phyloP scores from a whole-genome alignment of 345 rosid genomes.

The Kernera saxatilis region DNA sequence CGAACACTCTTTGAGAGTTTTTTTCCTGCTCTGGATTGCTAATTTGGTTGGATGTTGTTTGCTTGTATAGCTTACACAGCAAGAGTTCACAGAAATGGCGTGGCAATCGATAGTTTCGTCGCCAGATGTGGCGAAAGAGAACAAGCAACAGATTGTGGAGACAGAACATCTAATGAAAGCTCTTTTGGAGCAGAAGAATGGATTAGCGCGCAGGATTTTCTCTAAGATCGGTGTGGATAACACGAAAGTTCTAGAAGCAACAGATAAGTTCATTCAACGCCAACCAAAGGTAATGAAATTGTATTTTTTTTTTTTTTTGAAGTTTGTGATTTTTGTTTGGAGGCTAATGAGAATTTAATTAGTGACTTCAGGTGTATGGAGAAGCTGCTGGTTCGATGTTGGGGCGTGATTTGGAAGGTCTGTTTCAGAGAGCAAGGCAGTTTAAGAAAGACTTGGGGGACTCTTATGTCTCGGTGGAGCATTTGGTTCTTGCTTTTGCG shows the following conservation, averaged over 20 bases:
- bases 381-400: constrained; percentile 90
- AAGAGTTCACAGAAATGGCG: constrained; percentile 97
- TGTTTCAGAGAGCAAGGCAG: constrained; percentile 75
- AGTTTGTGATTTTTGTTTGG: background rate
- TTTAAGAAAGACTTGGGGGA: constrained; percentile 87
- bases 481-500: constrained; percentile 79
- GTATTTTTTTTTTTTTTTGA: too few relatives aligned
- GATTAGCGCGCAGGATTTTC: constrained; percentile 91
- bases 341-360: background rate
- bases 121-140: constrained; percentile 89
- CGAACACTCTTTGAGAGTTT: background rate
- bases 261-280: constrained; percentile 83
- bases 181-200: constrained; percentile 94
- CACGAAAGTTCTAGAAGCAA: constrained; percentile 80
- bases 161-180: constrained; percentile 97
- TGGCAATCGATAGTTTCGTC: constrained; percentile 98
- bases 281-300: constrained; percentile 88
- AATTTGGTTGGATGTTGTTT: constrained; percentile 3
- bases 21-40: background rate
- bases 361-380: constrained; percentile 60
- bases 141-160: constrained; percentile 98
- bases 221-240: constrained; percentile 82
- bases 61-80: constrained; percentile 69
- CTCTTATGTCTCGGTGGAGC: constrained; percentile 93
- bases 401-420: constrained; percentile 88